phyloP scores from a whole-genome alignment of 305 asterid species.

The Fraxinus latifolia region DNA sequence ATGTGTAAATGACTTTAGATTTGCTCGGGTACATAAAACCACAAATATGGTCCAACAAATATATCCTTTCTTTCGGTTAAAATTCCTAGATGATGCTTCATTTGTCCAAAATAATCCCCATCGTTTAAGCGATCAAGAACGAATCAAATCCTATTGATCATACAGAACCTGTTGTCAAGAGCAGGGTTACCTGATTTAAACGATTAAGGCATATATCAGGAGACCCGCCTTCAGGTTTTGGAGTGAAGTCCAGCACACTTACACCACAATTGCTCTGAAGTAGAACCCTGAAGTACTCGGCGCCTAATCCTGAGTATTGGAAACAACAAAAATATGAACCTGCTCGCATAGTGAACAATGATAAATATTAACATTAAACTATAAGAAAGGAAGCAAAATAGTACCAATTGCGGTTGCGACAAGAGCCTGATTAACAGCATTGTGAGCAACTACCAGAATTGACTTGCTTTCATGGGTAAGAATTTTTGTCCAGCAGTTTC shows the following conservation, averaged over 20 bases:
- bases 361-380: not conserved
- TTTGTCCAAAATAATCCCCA: not conserved
- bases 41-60: not conserved
- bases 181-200: slow-evolving; percentile 60
- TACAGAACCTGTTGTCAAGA: not conserved
- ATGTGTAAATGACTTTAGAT: not conserved
- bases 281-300: slow-evolving; percentile 77
- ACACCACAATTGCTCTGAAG: slow-evolving; percentile 95
- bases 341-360: not conserved
- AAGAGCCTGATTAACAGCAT: slow-evolving; percentile 96
- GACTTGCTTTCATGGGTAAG: slow-evolving; percentile 74
- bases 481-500: slow-evolving; percentile 75
- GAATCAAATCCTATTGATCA: not conserved
- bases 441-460: slow-evolving; percentile 85
- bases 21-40: not conserved
- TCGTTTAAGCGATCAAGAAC: not conserved
- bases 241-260: slow-evolving; percentile 86
- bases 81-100: not conserved
- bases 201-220: slow-evolving; percentile 74
- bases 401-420: slow-evolving; percentile 92
- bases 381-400: not conserved
- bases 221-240: slow-evolving; percentile 60
- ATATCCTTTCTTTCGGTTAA: not conserved
- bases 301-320: slow-evolving; percentile 54
- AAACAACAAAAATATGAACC: not conserved